Evolutionary conservation across 1,284 basidiomycete species (phyloP).

Genomic region (Cutaneotrichosporon cavernicola): DNA sequence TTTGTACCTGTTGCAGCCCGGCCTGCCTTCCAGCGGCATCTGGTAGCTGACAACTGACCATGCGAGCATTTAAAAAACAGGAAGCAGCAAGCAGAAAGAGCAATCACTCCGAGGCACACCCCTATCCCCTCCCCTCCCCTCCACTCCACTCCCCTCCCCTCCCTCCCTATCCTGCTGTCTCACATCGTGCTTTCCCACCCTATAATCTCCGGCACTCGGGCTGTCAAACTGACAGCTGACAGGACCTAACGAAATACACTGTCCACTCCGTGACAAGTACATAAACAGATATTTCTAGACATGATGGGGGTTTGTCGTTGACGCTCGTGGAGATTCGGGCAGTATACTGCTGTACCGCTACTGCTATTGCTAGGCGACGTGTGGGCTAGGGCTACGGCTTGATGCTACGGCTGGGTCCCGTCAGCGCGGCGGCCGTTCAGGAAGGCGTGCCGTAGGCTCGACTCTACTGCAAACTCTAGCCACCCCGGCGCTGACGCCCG

Average conservation of each 20-base stretch:
- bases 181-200: not conserved
- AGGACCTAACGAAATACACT: not conserved
- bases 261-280: not conserved
- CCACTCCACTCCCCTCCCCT: too few relatives aligned
- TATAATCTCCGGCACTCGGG: not conserved
- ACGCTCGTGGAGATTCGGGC: not conserved
- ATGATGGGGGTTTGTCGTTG: not conserved
- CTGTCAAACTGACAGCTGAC: not conserved
- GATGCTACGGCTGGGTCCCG: too few relatives aligned
- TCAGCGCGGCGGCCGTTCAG: not conserved
- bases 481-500: slow-evolving; percentile 16
- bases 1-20: too few relatives aligned
- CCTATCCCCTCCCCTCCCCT: not conserved
- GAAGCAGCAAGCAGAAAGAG: not conserved
- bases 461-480: not conserved
- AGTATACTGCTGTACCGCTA: not conserved
- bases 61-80: too few relatives aligned
- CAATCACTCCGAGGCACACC: not conserved
- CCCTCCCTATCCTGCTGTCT: not conserved
- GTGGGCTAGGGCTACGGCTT: not conserved
- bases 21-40: too few relatives aligned
- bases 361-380: not conserved
- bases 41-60: too few relatives aligned
- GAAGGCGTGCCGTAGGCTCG: not conserved
- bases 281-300: slow-evolving; percentile 3